These are phyloP conservation scores for Apiospora hydei DNA, from an alignment of 2,329 filamentous ascomycete genomes.

Conservation along the genomic window DNA sequence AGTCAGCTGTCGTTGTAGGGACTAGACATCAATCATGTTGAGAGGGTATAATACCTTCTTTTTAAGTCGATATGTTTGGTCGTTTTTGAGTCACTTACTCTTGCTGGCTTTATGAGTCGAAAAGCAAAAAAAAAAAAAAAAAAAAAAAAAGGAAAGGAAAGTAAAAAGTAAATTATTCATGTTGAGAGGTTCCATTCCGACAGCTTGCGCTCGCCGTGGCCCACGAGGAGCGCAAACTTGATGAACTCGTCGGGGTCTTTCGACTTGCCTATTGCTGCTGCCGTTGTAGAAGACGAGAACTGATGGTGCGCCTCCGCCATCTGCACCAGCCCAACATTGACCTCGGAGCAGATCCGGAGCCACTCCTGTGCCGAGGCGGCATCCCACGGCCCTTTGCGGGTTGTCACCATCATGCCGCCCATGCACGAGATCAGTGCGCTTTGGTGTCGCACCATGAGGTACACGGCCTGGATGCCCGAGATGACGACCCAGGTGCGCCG, in stretches of 20 bases:
- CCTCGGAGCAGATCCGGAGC: constrained; percentile 26
- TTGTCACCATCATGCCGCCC: constrained; percentile 37
- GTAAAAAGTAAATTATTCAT: no score
- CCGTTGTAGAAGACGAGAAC: background rate
- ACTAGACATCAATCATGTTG: background rate
- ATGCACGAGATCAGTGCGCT: constrained; percentile 31
- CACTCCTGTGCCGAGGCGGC: constrained; percentile 36
- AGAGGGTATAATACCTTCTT: no score
- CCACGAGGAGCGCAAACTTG: constrained; percentile 19
- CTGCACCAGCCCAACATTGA: constrained; percentile 13
- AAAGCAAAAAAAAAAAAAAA: no score
- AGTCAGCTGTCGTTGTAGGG: no score
- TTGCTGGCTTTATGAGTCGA: no score
- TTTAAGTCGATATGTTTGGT: no score
- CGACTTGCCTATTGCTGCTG: background rate
- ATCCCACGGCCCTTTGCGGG: constrained; percentile 38
- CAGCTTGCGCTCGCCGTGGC: background rate
- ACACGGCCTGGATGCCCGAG: constrained; percentile 31
- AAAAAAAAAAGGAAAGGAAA: no score
- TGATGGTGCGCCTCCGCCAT: constrained; percentile 1
- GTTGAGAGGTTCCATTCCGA: background rate
- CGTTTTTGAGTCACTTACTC: no score
- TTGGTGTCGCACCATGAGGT: constrained; percentile 34
- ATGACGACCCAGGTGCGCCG: constrained; percentile 39
- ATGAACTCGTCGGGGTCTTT: constrained; percentile 18